Base-by-base conservation (phyloP, 2,329 filamentous ascomycete genomes). In the Hymenoscyphus occultus region DNA sequence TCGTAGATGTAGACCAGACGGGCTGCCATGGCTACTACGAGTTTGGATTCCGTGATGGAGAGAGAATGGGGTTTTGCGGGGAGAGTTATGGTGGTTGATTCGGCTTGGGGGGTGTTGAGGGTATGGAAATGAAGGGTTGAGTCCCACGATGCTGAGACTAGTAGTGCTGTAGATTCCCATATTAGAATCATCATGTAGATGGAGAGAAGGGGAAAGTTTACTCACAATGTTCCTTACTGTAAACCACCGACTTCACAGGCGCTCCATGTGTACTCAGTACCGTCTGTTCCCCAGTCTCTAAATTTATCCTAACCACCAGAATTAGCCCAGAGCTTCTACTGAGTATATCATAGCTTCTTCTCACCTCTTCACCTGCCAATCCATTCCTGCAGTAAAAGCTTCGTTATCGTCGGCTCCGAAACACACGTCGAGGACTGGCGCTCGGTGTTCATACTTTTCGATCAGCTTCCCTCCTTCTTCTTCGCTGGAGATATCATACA, bases 1-100 rank as follows among this genome's bases (percentile, higher is more conserved):
- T 97, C 92, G 83, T 97, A 98, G 77, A 99, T 97, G 80, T 95
- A 89, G 67, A 97, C 87, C n/a, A 93, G 86, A 63, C 95, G 90
- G 63, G 91, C 91, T 2, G 93, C 91, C 95, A 99, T 98, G 70
- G 93, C 93, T 65, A 99, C 92, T 54, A 99, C 92, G 9, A 97
- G 84, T 77, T 96, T 97, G 61, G 91, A 84, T 2, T 84, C 83
- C 73, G 84, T 93, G 60, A 90, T 82, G 42, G 93, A 90, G 59
- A 98, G 82, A 13, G 93, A 93, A 78, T 97, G 96, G 0, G 93
- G 92, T 77, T 97, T 99, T 35, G 88, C 90, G 0, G 91, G 92
- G 28, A 97, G 87, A 2, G 83, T 79, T 64, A 97, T 83, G 56
- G 81, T 84, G 56, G 90, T 84, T n/a, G 86, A 86, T 39, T 78